phyloP scores from a whole-genome alignment of 1,284 basidiomycete genomes.

The Ustilago nuda region DNA sequence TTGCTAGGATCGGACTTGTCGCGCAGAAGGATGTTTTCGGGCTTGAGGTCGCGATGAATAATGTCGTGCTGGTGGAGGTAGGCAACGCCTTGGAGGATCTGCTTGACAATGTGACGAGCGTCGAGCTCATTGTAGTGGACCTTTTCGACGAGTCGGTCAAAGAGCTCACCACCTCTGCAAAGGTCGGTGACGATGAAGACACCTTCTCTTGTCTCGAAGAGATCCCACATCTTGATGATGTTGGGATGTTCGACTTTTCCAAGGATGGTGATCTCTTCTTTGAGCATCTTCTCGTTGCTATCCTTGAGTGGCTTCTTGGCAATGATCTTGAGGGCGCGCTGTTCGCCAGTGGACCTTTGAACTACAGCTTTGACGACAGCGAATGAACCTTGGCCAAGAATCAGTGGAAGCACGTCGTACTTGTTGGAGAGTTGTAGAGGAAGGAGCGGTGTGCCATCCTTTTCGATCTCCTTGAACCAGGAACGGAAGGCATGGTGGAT shows the following conservation, averaged over 20 bases:
- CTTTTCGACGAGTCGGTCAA: slow-evolving; percentile 65
- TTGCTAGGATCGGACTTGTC: slow-evolving; percentile 56
- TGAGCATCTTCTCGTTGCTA: slow-evolving; percentile 63
- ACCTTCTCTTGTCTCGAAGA: slow-evolving; percentile 67
- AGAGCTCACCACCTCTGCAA: slow-evolving; percentile 66
- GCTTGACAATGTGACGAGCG: slow-evolving; percentile 64
- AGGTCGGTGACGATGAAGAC: slow-evolving; percentile 68
- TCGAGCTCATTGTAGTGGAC: slow-evolving; percentile 66
- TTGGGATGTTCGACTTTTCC: slow-evolving; percentile 63
- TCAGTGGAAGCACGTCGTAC: slow-evolving; percentile 53
- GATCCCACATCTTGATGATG: slow-evolving; percentile 67
- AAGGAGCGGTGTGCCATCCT: slow-evolving; percentile 61
- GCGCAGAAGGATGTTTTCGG: slow-evolving; percentile 67
- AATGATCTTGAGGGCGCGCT: slow-evolving; percentile 67
- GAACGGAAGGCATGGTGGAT: slow-evolving; percentile 61
- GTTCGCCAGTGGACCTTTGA: slow-evolving; percentile 53
- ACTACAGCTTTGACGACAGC: slow-evolving; percentile 63
- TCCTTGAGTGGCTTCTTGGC: slow-evolving; percentile 66
- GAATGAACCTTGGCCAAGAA: slow-evolving; percentile 66
- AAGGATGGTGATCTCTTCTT: slow-evolving; percentile 66
- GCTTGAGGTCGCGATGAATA: slow-evolving; percentile 68
- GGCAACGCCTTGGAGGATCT: slow-evolving; percentile 63
- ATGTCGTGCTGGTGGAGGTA: slow-evolving; percentile 66
- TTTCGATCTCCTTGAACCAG: slow-evolving; percentile 66
- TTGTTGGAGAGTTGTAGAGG: slow-evolving; percentile 61